phyloP scores from a whole-genome alignment of 2,329 filamentous ascomycete genomes.

The Monosporascus sp. region DNA sequence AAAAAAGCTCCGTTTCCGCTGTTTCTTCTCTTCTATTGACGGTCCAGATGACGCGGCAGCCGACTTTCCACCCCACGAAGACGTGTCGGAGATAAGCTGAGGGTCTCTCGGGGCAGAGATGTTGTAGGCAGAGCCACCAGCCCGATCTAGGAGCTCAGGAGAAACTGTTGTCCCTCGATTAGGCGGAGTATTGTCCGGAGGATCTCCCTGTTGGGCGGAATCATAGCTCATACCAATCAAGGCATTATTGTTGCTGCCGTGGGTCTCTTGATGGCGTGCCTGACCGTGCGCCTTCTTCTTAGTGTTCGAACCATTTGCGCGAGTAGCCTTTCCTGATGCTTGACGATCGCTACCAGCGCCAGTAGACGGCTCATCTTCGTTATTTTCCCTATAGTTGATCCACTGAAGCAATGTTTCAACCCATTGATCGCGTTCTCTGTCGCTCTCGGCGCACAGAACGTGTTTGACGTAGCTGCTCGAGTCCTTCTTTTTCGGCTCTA shows the following conservation, averaged over 20 bases:
- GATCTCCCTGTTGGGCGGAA: slow-evolving; percentile 46
- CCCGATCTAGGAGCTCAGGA: slow-evolving; percentile 22
- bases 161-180: slow-evolving; percentile 25
- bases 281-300: slow-evolving; percentile 40
- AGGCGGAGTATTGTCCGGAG: slow-evolving; percentile 38
- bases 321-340: slow-evolving; percentile 29
- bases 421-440: slow-evolving; percentile 88
- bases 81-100: slow-evolving; percentile 74
- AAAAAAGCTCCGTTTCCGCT: slow-evolving; percentile 74
- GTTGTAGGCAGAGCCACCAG: slow-evolving; percentile 37
- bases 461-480: slow-evolving; percentile 83
- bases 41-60: slow-evolving; percentile 41
- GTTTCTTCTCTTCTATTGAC: slow-evolving; percentile 69
- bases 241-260: slow-evolving; percentile 33
- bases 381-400: slow-evolving; percentile 68
- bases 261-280: slow-evolving; percentile 30
- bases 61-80: slow-evolving; percentile 82
- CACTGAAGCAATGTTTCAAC: slow-evolving; percentile 85
- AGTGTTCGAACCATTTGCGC: slow-evolving; percentile 29
- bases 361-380: slow-evolving; percentile 46
- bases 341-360: slow-evolving; percentile 35
- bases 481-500: slow-evolving; percentile 96
- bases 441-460: slow-evolving; percentile 92
- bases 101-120: slow-evolving; percentile 87
- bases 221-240: slow-evolving; percentile 57